Evolutionary conservation across 1,284 basidiomycete species (phyloP).

Genomic region (Boletus calvinii): DNA sequence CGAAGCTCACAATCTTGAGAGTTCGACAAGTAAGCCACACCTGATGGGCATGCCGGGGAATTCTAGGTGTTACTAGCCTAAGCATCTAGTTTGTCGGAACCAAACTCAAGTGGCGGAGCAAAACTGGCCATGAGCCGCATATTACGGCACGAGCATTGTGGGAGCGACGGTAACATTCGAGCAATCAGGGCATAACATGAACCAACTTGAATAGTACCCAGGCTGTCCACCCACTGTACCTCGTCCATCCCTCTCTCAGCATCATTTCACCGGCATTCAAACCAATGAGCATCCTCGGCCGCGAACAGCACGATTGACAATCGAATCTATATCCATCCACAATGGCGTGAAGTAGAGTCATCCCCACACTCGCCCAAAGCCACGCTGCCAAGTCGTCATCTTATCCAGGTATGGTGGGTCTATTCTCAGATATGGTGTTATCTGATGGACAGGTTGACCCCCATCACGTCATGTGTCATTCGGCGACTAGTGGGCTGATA

Average conservation of each 20-base stretch:
- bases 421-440: slow-evolving; percentile 4
- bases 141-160: slow-evolving; percentile 5
- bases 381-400: neutral
- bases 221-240: neutral
- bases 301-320: neutral
- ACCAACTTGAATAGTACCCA: too few species aligned
- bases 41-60: neutral
- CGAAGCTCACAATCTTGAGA: neutral
- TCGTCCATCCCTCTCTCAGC: neutral
- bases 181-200: too few species aligned
- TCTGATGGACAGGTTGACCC: neutral
- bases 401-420: neutral
- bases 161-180: too few species aligned
- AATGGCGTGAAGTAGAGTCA: neutral
- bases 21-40: neutral
- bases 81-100: slow-evolving; percentile 12
- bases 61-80: neutral
- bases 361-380: slow-evolving; percentile 1
- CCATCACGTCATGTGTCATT: slow-evolving; percentile 4
- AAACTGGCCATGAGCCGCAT: neutral
- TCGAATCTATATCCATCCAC: neutral
- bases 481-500: neutral
- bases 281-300: neutral
- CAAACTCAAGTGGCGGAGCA: neutral
- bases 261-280: neutral